Conservation (phyloP, 1,284 basidiomycete species). For the Boletellus deceptivus region DNA sequence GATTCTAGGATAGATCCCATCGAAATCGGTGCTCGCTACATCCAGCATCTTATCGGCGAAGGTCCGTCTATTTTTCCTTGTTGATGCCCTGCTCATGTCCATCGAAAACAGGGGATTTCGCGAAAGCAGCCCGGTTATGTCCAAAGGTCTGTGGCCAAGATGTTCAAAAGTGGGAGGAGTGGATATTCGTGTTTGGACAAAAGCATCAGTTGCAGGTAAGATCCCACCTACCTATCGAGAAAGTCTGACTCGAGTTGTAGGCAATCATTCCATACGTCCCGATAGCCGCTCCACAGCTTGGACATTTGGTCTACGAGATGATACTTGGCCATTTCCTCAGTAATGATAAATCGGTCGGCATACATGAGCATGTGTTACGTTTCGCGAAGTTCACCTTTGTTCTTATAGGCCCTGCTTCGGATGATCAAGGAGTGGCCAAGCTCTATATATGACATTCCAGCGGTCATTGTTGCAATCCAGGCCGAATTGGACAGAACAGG, state of each 20-base stretch:
- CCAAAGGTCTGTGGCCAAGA: conserved; percentile 86
- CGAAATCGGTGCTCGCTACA: conserved; percentile 81
- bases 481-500: conserved; percentile 72
- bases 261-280: conserved; percentile 90
- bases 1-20: conserved; percentile 56
- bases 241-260: conserved; percentile 37
- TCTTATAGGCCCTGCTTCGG: conserved; percentile 61
- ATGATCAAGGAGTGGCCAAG: conserved; percentile 89
- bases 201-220: conserved; percentile 76
- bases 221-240: background rate
- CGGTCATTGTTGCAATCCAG: conserved; percentile 86
- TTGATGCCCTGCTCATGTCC: background rate
- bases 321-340: conserved; percentile 85
- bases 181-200: conserved; percentile 91
- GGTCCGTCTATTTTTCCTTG: conserved; percentile 43
- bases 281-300: conserved; percentile 76
- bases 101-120: conserved; percentile 65
- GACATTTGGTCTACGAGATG: conserved; percentile 92
- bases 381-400: conserved; percentile 7
- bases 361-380: background rate
- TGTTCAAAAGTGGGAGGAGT: conserved; percentile 86
- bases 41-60: conserved; percentile 75
- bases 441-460: conserved; percentile 85
- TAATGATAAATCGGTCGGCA: conserved; percentile 68
- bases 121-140: conserved; percentile 82